Evolutionary conservation across 78 protist species (phyloP), one percentile per base, ranked within the genome.

Genomic region (Cyanophora paradoxa): DNA sequence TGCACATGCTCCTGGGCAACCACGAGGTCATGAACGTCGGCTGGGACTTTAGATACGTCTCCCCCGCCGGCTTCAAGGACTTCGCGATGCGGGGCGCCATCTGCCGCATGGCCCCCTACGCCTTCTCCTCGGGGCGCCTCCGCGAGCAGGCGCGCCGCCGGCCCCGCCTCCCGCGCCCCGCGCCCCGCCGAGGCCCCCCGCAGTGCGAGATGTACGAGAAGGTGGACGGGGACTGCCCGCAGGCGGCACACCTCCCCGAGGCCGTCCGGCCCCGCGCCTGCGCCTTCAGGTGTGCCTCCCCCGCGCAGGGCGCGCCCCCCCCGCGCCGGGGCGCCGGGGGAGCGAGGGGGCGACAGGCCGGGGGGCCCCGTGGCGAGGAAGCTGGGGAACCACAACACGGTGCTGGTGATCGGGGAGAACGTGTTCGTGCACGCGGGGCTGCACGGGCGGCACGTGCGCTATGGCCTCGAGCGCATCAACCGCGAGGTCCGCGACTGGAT

Each of bases 11-110:
- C 26, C 39, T 59, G 2, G 66, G 66, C 66, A 59, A 59, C 17
- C 66, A 59, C 66, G 66, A 59, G 41, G 19, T 59, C 66, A 59
- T 59, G 66, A 59, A 59, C 14, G 66, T 59, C 2, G 66, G 34
- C 66, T 34, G 7, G 22, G 66, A 59, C 66, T n/a, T n/a, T n/a
- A n/a, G n/a, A n/a, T n/a, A n/a, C n/a, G n/a, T n/a, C n/a, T n/a
- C 7, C 16, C 8, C 28, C 8, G 58, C 58, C 58, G 14, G 14
- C 14, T 19, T 7, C 19, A 31, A 56, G 50, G 7, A 13, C 7
- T 44, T 7, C 50, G 13, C 13, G 50, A 44, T 34, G 26, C 42
- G 34, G 11, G 42, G 11, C 44, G 66, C 28, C 66, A 33, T 59
- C 41, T 26, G 44, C 37, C 34, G 34, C 42, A 41, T 59, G 37